Evolutionary conservation across 2,329 filamentous ascomycete species (phyloP).

Genomic region (Neocucurbitaria cava): DNA sequence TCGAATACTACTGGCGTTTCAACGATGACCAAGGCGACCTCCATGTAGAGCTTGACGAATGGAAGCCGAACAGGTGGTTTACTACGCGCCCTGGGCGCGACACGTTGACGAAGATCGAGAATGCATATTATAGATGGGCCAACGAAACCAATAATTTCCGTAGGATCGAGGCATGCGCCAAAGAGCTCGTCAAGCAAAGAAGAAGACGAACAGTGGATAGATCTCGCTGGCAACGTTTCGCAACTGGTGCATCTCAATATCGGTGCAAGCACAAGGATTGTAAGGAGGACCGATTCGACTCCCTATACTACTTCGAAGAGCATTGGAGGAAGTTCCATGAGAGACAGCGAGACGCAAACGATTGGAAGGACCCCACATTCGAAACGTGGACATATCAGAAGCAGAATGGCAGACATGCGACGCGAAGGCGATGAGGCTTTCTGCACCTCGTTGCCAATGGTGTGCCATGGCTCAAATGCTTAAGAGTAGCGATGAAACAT

Average conservation of each 20-base stretch:
- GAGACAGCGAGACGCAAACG: background rate
- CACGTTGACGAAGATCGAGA: background rate
- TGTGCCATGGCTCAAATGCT: no score
- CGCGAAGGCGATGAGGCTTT: background rate
- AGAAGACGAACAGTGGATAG: background rate
- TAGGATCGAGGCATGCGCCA: background rate
- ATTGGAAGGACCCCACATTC: background rate
- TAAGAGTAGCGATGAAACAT: no score
- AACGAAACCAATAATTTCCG: background rate
- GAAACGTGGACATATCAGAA: background rate
- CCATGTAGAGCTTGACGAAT: background rate
- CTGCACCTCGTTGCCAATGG: background rate
- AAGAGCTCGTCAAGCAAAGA: background rate
- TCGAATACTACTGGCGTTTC: background rate
- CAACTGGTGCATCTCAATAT: background rate
- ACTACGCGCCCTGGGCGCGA: background rate
- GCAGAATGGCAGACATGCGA: background rate
- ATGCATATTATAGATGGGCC: background rate
- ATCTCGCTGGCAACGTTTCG: background rate
- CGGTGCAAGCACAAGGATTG: background rate
- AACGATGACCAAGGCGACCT: background rate
- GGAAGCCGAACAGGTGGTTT: background rate
- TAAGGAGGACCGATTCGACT: background rate
- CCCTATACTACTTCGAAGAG: background rate
- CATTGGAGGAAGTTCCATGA: background rate